Evolutionary conservation across 2,329 filamentous ascomycete genomes (phyloP).

Genomic region (Pseudogymnoascus verrucosus): DNA sequence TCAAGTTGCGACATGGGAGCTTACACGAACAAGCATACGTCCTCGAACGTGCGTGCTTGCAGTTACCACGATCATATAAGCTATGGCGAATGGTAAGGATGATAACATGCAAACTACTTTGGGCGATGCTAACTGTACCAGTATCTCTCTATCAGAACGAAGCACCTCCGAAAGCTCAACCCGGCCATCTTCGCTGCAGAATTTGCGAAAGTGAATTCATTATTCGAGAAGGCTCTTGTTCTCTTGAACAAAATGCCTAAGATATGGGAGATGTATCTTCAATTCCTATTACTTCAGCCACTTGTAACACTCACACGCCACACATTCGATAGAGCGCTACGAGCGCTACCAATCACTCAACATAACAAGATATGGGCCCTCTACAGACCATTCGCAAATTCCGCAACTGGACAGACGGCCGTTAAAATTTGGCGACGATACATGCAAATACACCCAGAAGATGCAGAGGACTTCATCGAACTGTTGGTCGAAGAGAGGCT

Average conservation of each 20-base stretch:
- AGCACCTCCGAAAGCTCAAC: constrained; percentile 75
- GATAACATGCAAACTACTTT: not conserved
- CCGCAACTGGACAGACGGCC: constrained; percentile 80
- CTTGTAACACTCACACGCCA: constrained; percentile 77
- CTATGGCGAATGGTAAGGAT: constrained; percentile 80
- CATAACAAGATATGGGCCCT: constrained; percentile 93
- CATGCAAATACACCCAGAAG: constrained; percentile 94
- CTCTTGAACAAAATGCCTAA: constrained; percentile 97
- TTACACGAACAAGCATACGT: constrained; percentile 76
- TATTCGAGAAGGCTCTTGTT: constrained; percentile 88
- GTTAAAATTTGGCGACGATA: constrained; percentile 92
- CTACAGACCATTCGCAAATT: constrained; percentile 85
- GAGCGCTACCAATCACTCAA: constrained; percentile 86
- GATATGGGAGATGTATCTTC: constrained; percentile 97
- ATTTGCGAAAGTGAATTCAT: constrained; percentile 85
- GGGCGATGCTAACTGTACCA: constrained; percentile 28
- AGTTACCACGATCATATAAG: constrained; percentile 92
- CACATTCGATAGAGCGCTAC: constrained; percentile 85
- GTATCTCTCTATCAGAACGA: constrained; percentile 80
- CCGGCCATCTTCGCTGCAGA: constrained; percentile 71
- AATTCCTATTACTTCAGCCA: constrained; percentile 86
- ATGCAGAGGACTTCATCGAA: constrained; percentile 91
- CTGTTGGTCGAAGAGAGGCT: constrained; percentile 71
- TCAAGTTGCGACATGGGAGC: constrained; percentile 81
- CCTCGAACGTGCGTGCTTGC: constrained; percentile 83